Conservation (phyloP, 805 yeast genomes). For the Wickerhamomyces alni region DNA sequence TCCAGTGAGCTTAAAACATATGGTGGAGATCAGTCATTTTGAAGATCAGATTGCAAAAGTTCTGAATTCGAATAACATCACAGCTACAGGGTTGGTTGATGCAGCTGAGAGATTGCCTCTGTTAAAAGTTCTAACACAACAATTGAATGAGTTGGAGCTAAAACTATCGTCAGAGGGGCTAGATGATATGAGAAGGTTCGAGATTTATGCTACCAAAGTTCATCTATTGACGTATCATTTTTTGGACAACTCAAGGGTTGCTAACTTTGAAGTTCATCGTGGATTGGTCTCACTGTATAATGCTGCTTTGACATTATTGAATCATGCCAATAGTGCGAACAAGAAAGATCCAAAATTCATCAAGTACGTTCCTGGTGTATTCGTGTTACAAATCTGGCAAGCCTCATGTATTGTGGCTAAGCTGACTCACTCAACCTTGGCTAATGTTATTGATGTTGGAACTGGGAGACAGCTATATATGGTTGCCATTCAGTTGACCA, state of each 20-base stretch:
- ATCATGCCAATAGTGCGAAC: slow-evolving; percentile 60
- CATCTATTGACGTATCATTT: slow-evolving; percentile 80
- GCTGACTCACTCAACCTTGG: slow-evolving; percentile 68
- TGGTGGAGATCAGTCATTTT: slow-evolving; percentile 78
- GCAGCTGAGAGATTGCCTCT: slow-evolving; percentile 71
- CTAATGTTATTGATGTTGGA: slow-evolving; percentile 58
- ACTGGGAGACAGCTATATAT: slow-evolving; percentile 68
- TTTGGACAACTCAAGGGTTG: slow-evolving; percentile 43
- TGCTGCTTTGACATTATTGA: slow-evolving; percentile 66
- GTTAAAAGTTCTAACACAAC: slow-evolving; percentile 60
- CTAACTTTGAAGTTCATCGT: slow-evolving; percentile 53
- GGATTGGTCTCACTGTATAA: slow-evolving; percentile 77
- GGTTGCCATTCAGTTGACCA: slow-evolving; percentile 60
- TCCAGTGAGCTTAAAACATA: slow-evolving; percentile 45
- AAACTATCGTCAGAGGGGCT: slow-evolving; percentile 40
- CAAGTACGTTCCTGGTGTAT: slow-evolving; percentile 76
- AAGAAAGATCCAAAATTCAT: slow-evolving; percentile 55
- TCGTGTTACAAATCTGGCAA: slow-evolving; percentile 84
- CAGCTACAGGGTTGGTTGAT: slow-evolving; percentile 58
- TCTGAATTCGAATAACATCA: slow-evolving; percentile 62
- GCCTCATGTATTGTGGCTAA: slow-evolving; percentile 81
- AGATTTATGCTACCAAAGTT: slow-evolving; percentile 68
- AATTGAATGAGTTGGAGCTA: slow-evolving; percentile 72
- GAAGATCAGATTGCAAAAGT: slow-evolving; percentile 83
- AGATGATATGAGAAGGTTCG: slow-evolving; percentile 67